These are phyloP conservation scores for Kurtzmaniella cleridarum DNA, from an alignment of 805 yeast genomes.

Conservation along the genomic window DNA sequence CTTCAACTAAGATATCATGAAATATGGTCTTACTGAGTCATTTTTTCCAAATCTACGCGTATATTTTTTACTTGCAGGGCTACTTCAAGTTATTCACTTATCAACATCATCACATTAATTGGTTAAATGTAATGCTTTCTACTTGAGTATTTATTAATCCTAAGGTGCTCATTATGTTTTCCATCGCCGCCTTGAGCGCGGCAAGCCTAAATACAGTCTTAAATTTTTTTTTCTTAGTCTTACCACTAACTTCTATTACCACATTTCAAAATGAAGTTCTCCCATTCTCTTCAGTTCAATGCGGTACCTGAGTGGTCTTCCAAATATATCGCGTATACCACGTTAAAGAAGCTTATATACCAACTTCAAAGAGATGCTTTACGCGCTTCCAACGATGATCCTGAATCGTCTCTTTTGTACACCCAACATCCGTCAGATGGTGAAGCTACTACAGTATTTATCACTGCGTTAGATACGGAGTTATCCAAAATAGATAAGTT, in stretches of 20 bases:
- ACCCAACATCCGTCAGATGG: constrained; percentile 23
- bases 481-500: constrained; percentile 70
- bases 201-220: too few species aligned
- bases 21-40: too few species aligned
- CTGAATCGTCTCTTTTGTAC: constrained; percentile 16
- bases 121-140: too few species aligned
- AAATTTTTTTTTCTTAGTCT: too few species aligned
- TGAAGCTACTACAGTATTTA: constrained; percentile 57
- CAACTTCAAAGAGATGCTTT: constrained; percentile 64
- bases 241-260: neutral
- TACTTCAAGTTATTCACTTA: neutral
- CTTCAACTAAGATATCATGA: too few species aligned
- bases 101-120: neutral
- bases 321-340: constrained; percentile 83
- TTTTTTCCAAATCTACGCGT: too few species aligned
- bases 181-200: too few species aligned
- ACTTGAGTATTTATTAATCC: too few species aligned
- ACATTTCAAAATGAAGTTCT: constrained; percentile 70
- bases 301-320: constrained; percentile 99
- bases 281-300: constrained; percentile 90
- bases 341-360: constrained; percentile 79
- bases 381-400: constrained; percentile 21
- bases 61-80: neutral
- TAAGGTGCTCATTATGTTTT: too few species aligned
- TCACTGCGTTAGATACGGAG: constrained; percentile 72